phyloP scores from a whole-genome alignment of 768 basidiomycete genomes.

The Pulveroboletus sp. region DNA sequence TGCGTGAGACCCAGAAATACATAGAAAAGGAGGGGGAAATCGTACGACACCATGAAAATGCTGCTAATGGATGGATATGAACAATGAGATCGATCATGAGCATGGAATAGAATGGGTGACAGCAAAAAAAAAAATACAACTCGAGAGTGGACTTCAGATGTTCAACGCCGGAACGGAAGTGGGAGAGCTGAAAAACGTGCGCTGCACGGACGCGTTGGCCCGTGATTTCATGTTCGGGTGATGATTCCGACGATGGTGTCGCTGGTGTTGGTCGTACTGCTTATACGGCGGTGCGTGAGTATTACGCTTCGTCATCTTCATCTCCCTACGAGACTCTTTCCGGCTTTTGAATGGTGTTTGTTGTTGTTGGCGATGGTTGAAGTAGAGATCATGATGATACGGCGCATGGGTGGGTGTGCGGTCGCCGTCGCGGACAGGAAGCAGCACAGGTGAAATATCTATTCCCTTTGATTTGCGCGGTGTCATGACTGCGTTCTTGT shows the following conservation, averaged over 20 bases:
- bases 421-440: constrained; percentile 53
- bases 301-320: constrained; percentile 62
- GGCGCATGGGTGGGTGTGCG: constrained; percentile 47
- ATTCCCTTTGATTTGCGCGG: constrained; percentile 31
- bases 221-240: constrained; percentile 65
- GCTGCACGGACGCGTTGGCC: constrained; percentile 52
- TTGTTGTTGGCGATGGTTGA: constrained; percentile 36
- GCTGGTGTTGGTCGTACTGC: constrained; percentile 42
- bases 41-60: constrained; percentile 11
- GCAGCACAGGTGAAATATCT: constrained; percentile 48
- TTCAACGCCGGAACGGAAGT: constrained; percentile 28
- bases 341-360: constrained; percentile 46
- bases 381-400: constrained; percentile 32
- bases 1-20: constrained; percentile 20
- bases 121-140: constrained; percentile 22
- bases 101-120: constrained; percentile 6
- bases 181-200: constrained; percentile 38
- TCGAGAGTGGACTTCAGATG: constrained; percentile 17
- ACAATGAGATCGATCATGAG: constrained; percentile 1
- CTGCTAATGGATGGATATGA: constrained; percentile 11
- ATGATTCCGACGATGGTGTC: constrained; percentile 51
- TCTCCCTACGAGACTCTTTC: constrained; percentile 64
- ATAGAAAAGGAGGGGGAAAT: neutral
- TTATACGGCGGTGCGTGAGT: constrained; percentile 39
- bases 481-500: constrained; percentile 22